Evolutionary conservation across 2,329 filamentous ascomycete species (phyloP), one percentile per base, ranked within the genome.

Genomic region (Trematosphaeria pertusa): DNA sequence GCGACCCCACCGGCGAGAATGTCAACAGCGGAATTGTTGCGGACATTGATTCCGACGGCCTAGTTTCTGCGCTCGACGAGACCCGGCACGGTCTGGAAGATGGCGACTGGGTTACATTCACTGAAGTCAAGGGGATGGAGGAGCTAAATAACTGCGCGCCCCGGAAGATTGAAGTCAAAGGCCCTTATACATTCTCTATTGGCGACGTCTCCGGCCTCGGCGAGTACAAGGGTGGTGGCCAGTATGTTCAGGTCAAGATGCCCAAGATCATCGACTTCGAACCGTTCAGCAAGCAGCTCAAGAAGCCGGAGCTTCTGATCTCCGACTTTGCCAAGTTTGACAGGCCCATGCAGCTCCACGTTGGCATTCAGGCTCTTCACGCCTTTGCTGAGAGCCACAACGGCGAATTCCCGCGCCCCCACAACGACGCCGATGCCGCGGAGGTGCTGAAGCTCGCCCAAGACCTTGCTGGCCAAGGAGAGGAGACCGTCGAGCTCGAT

Each of bases 281-380:
- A 77, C 80, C 85, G 31, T 83, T 97, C 46, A 86, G 86, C 32
- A 77, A 84, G 41, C 84, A 96, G 50, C 74, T 97, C 46, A 90
- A 90, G 73, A 88, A 91, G 47, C 94, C 94, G 2, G 93, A 97
- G 64, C 85, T 95, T 55, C 76, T 97, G 64, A 84, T 96, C 50
- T 96, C 94, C 17, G 94, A 99, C 71, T 99, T 92, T 68, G 94
- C 94, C 74, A 99, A 99, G 74, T 97, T 97, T 59, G 94, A 97
- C 72, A 88, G 94, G 35, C 94, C 94, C 1, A 85, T 88, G 58
- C 91, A 97, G 72, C 83, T 99, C 18, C 94, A 99, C 70, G 78
- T 95, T 51, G 94, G 91, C 50, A 88, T 97, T 65, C 92, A 97
- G 75, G 92, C 94, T 8, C 81, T 99, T 6, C 91, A 97, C 70